phyloP scores from a whole-genome alignment of 805 yeast species.

The Maudiozyma bulderi region DNA sequence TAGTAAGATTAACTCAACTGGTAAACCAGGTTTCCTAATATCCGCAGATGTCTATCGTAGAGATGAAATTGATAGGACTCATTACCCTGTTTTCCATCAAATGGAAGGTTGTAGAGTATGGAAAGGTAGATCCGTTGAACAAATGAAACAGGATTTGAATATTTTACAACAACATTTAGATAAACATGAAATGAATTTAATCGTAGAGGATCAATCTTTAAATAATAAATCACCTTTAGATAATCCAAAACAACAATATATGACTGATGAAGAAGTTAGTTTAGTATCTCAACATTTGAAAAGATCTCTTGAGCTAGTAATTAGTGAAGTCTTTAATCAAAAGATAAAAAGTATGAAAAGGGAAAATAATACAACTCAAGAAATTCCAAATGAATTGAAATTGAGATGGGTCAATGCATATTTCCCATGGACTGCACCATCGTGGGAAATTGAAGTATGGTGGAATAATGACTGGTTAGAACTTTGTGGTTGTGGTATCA shows the following conservation, averaged over 20 bases:
- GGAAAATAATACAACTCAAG: slow-evolving; percentile 47
- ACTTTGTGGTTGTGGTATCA: slow-evolving; percentile 93
- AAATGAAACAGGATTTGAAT: slow-evolving; percentile 49
- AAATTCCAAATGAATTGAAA: slow-evolving; percentile 44
- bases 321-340: slow-evolving; percentile 65
- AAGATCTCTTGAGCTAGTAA: slow-evolving; percentile 73
- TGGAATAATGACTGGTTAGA: slow-evolving; percentile 98
- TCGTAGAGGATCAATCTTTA: slow-evolving; percentile 66
- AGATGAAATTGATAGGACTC: slow-evolving; percentile 92
- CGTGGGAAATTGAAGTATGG: slow-evolving; percentile 98
- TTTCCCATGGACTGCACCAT: slow-evolving; percentile 98
- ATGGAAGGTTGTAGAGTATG: slow-evolving; percentile 93
- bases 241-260: slow-evolving; percentile 76
- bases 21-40: slow-evolving; percentile 61
- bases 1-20: slow-evolving; percentile 31
- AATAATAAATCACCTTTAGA: slow-evolving; percentile 33
- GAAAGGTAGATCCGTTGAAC: slow-evolving; percentile 42
- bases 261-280: slow-evolving; percentile 59
- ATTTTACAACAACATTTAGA: slow-evolving; percentile 43
- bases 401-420: slow-evolving; percentile 92
- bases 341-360: slow-evolving; percentile 20
- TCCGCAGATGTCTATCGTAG: slow-evolving; percentile 94
- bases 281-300: slow-evolving; percentile 71
- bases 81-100: slow-evolving; percentile 95
- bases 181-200: slow-evolving; percentile 37